Base-by-base conservation (phyloP, 371 early-diverging fungal genomes). In the Syncephalis plumigaleata region DNA sequence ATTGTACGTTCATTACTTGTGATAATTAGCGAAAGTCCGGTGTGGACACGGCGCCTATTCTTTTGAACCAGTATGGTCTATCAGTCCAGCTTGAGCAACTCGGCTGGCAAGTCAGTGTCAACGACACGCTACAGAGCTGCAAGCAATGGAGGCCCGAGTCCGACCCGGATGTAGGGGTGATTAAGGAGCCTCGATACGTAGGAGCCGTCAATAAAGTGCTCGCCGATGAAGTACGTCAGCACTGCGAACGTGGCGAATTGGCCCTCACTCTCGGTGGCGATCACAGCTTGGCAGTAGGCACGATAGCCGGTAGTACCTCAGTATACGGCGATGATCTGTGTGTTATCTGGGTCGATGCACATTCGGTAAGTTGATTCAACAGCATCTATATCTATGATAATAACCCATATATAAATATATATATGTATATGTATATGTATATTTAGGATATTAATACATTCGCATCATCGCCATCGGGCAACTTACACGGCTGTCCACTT, bases 291-390 rank as follows among this genome's bases (percentile, higher is more conserved):
- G 97, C 78, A 38, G 66, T 96, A 56, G 94, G 87, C 40, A 91
- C 94, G 23, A 73, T 94, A 9, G 71, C 81, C 27, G 95, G 93
- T 40, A 73, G 80, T 5, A 65, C 87, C 22, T 57, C 72, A 9
- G 84, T 81, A 18, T 72, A 93, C 64, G 31, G 31, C 31, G 71
- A 75, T 49, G 74, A 92, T 48, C 71, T 94, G 26, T 86, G 91
- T 50, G 77, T 96, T 50, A 73, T 96, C 48, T 96, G 95, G 97
- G 80, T 96, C 8, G 94, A 96, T 60, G 94, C 94, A 17, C 95
- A 96, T 57, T 87, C 91, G 43, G 88, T 87, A 74, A 69, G 78
- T 69, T 26, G 5, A 15, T 13, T 23, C 26, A 7, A 45, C 15
- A 39, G 22, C 20, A 2, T 31, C 40, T 50, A 39, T 42, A 11